These are phyloP conservation scores for Stagonosporopsis cucurbitacearum DNA, from an alignment of 2,329 filamentous ascomycete species.

Conservation along the genomic window DNA sequence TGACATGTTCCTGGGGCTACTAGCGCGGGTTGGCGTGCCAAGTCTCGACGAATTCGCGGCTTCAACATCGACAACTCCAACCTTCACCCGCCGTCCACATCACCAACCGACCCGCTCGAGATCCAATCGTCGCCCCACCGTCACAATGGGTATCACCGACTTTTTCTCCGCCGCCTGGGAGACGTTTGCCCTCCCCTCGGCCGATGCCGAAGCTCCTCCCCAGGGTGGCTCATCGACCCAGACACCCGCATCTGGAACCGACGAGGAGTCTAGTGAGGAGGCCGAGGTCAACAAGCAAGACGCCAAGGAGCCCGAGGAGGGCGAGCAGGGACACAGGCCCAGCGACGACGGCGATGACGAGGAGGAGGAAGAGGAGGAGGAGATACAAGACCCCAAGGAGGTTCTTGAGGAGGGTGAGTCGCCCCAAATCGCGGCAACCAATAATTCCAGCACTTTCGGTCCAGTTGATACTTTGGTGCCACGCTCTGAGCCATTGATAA, in stretches of 20 bases:
- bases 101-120: slow-evolving; percentile 27
- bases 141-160: slow-evolving; percentile 67
- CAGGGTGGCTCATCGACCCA: slow-evolving; percentile 50
- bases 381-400: slow-evolving; percentile 85
- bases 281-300: slow-evolving; percentile 53
- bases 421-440: neutral
- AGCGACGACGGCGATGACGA: slow-evolving; percentile 54
- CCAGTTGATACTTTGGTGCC: neutral
- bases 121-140: slow-evolving; percentile 43
- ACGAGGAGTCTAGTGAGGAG: slow-evolving; percentile 53
- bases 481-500: slow-evolving; percentile 18
- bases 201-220: slow-evolving; percentile 54
- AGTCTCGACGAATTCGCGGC: slow-evolving; percentile 30
- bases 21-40: slow-evolving; percentile 12
- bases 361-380: slow-evolving; percentile 73
- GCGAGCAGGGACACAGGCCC: slow-evolving; percentile 58
- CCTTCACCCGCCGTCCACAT: slow-evolving; percentile 29
- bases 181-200: slow-evolving; percentile 62
- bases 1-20: slow-evolving; percentile 28
- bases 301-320: slow-evolving; percentile 47
- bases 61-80: slow-evolving; percentile 27
- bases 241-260: slow-evolving; percentile 50
- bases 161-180: slow-evolving; percentile 69
- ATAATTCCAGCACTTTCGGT: neutral
- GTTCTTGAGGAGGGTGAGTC: slow-evolving; percentile 88